Percentiles rank a stretch among this genome's conserved stretches.
Evolutionary conservation across 2,329 filamentous ascomycete species (phyloP).

Genomic region (Myriangium duriaei): DNA sequence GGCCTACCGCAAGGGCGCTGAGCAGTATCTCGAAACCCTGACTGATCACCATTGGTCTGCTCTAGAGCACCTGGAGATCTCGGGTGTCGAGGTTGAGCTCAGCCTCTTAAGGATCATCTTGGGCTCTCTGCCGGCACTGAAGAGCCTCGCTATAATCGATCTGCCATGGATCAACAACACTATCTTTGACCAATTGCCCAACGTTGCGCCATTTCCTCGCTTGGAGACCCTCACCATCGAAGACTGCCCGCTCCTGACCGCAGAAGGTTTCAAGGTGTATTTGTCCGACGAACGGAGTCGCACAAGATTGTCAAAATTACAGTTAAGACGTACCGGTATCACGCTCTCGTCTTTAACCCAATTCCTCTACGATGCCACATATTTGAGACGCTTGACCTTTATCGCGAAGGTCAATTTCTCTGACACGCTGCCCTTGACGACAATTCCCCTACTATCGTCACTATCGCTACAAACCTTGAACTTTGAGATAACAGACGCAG

Average conservation of each 20-base stretch:
- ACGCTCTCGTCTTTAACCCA: conserved; percentile 48
- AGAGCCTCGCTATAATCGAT: conserved; percentile 61
- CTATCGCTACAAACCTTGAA: conserved; percentile 58
- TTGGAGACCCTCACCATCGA: conserved; percentile 62
- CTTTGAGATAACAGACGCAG: conserved; percentile 62
- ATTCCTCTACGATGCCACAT: conserved; percentile 45
- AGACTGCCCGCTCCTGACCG: conserved; percentile 58
- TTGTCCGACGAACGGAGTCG: conserved; percentile 49
- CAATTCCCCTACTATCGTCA: conserved; percentile 54
- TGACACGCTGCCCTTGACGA: conserved; percentile 35
- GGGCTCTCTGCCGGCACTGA: conserved; percentile 51
- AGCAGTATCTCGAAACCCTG: conserved; percentile 62
- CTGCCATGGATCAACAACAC: conserved; percentile 62
- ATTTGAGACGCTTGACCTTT: conserved; percentile 47
- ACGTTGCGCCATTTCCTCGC: conserved; percentile 58
- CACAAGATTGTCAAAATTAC: conserved; percentile 52
- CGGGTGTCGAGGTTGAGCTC: conserved; percentile 56
- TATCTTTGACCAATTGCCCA: conserved; percentile 53
- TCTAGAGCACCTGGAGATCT: conserved; percentile 62
- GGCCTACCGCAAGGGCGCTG: conserved; percentile 67
- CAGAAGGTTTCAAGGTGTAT: conserved; percentile 56
- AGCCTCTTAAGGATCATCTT: conserved; percentile 59
- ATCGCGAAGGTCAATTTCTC: conserved; percentile 43
- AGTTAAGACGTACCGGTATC: conserved; percentile 60
- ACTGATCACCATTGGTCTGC: conserved; percentile 54